phyloP scores from a whole-genome alignment of 768 basidiomycete species.

The Naganishia randhawae region DNA sequence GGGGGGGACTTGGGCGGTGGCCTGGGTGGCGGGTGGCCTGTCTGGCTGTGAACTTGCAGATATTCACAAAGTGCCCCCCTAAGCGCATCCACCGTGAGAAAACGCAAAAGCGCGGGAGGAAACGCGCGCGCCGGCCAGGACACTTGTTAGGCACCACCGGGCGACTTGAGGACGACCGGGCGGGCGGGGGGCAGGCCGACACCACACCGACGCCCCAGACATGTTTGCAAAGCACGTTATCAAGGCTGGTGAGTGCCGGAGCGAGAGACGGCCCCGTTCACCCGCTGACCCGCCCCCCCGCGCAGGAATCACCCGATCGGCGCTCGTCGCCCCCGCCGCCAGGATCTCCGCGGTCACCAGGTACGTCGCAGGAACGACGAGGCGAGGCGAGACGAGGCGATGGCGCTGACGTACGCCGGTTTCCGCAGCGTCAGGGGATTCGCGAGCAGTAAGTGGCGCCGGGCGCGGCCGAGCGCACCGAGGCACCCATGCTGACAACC shows the following conservation, averaged over 20 bases:
- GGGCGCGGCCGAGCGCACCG: not conserved
- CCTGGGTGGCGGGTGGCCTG: not conserved
- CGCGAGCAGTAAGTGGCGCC: conserved; percentile 31
- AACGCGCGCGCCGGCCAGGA: not conserved
- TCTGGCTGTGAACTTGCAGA: not conserved
- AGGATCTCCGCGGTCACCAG: conserved; percentile 15
- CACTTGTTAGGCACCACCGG: not conserved
- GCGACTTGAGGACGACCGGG: not conserved
- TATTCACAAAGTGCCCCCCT: not conserved
- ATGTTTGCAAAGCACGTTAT: conserved; percentile 29
- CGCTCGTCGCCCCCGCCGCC: conserved; percentile 22
- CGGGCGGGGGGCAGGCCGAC: not conserved
- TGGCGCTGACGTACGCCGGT: not conserved
- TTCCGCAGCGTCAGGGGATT: conserved; percentile 27
- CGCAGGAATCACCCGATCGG: conserved; percentile 17
- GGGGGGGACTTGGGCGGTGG: not conserved
- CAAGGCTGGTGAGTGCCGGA: conserved; percentile 23
- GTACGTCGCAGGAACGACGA: not conserved
- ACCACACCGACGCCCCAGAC: not conserved
- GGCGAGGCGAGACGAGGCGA: not conserved
- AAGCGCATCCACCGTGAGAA: not conserved
- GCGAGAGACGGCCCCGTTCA: not conserved
- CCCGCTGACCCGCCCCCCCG: conserved; percentile 21
- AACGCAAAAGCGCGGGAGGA: not conserved
- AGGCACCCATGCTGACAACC: not conserved